Percentiles rank a stretch among this genome's conserved stretches.
Conservation (phyloP, 208 protist species). For the Trypanosomatidae sp. region DNA sequence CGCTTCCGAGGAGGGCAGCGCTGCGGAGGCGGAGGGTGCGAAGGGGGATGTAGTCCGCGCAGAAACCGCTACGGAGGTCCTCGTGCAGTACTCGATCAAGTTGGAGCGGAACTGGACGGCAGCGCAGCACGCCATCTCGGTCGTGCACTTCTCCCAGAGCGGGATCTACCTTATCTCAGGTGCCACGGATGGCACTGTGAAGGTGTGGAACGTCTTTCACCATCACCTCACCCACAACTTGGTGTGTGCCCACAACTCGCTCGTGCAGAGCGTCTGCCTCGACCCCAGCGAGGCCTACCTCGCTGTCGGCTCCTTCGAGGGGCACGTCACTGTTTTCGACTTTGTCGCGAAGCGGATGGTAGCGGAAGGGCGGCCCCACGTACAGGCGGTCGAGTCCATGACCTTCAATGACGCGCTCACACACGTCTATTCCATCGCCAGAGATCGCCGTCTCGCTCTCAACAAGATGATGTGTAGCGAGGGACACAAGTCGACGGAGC, state of each 20-base stretch:
- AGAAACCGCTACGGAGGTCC: neutral
- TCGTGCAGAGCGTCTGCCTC: constrained; percentile 70
- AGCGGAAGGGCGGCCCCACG: constrained; percentile 57
- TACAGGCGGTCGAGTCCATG: constrained; percentile 81
- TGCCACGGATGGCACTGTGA: constrained; percentile 83
- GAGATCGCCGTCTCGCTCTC: constrained; percentile 81
- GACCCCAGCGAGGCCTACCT: constrained; percentile 64
- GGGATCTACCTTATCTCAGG: constrained; percentile 75
- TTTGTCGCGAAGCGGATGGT: constrained; percentile 71
- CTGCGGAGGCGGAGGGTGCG: neutral
- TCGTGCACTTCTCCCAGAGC: constrained; percentile 69
- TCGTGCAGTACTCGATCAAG: constrained; percentile 34
- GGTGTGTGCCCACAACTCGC: constrained; percentile 40
- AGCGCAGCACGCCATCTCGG: constrained; percentile 86
- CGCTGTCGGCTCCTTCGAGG: constrained; percentile 80
- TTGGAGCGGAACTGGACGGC: constrained; percentile 77
- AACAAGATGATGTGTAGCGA: constrained; percentile 18
- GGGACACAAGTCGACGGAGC: constrained; percentile 14
- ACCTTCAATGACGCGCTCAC: constrained; percentile 43
- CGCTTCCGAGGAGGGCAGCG: neutral
- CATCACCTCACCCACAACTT: constrained; percentile 92
- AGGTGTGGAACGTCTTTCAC: constrained; percentile 89
- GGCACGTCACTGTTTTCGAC: constrained; percentile 82
- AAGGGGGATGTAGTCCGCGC: neutral
- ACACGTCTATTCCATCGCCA: constrained; percentile 64